These are phyloP conservation scores for Alloascoidea hylecoeti DNA, from an alignment of 805 yeast species.

Conservation along the genomic window DNA sequence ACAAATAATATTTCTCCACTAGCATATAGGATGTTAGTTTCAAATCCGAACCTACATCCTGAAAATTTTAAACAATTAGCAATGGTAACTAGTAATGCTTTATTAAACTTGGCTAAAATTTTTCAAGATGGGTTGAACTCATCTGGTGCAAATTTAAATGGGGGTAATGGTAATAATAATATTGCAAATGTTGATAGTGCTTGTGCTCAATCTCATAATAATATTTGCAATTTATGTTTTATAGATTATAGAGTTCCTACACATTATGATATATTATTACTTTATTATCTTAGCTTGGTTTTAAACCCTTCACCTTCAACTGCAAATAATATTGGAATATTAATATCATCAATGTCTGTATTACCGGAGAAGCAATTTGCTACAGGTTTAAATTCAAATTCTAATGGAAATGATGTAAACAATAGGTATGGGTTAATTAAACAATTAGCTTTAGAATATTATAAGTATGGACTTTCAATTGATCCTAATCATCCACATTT, in stretches of 20 bases:
- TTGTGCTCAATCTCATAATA: too few species aligned
- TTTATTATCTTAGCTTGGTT: slow-evolving; percentile 15
- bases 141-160: slow-evolving; percentile 6
- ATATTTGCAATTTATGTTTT: slow-evolving; percentile 8
- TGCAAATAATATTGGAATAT: slow-evolving; percentile 18
- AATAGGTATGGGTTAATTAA: slow-evolving; percentile 2
- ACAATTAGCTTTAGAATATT: slow-evolving; percentile 14
- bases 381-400: background rate
- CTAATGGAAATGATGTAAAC: background rate
- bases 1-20: slow-evolving; percentile 4
- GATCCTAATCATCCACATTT: slow-evolving; percentile 19
- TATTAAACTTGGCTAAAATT: slow-evolving; percentile 18
- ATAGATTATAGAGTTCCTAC: slow-evolving; percentile 14
- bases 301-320: slow-evolving; percentile 16
- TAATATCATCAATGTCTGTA: slow-evolving; percentile 3
- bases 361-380: background rate
- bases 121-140: slow-evolving; percentile 18
- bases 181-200: slow-evolving; percentile 2
- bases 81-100: slow-evolving; percentile 13
- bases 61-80: slow-evolving; percentile 9
- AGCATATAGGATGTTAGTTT: slow-evolving; percentile 4
- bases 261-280: slow-evolving; percentile 13
- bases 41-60: slow-evolving; percentile 5
- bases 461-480: slow-evolving; percentile 14
- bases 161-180: background rate